phyloP scores from a whole-genome alignment of 1,139 yeast species.

The Kurtzmaniella quercitrusa region DNA sequence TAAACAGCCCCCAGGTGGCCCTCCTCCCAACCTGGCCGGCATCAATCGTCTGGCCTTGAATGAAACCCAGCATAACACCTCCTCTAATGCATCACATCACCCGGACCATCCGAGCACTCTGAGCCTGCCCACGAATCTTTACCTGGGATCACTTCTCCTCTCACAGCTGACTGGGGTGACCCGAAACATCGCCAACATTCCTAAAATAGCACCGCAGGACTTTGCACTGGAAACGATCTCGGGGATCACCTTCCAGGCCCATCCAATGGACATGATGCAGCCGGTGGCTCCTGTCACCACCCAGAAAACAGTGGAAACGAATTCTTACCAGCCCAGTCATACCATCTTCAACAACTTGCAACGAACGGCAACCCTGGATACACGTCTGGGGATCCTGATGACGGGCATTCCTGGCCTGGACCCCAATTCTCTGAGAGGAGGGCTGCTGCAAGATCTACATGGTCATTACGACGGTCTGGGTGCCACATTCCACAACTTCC shows the following conservation, averaged over 20 bases:
- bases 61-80: not conserved
- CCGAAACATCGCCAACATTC: slow-evolving; percentile 24
- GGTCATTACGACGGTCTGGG: not conserved
- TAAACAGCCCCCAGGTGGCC: too few species aligned
- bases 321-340: slow-evolving; percentile 43
- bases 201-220: slow-evolving; percentile 2
- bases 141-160: slow-evolving; percentile 41
- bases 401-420: not conserved
- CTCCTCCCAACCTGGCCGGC: not conserved
- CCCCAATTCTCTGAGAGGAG: slow-evolving; percentile 1
- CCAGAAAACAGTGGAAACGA: slow-evolving; percentile 27
- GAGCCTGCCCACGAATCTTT: slow-evolving; percentile 21
- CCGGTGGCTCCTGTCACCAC: slow-evolving; percentile 34
- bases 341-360: slow-evolving; percentile 42
- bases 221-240: slow-evolving; percentile 19
- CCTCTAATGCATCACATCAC: not conserved
- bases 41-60: not conserved
- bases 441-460: not conserved
- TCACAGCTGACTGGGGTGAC: slow-evolving; percentile 46
- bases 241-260: slow-evolving; percentile 37
- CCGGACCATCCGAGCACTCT: not conserved
- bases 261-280: slow-evolving; percentile 21
- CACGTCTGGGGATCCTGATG: not conserved
- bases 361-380: slow-evolving; percentile 26
- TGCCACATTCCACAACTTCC: slow-evolving; percentile 1